phyloP scores from a whole-genome alignment of 352 stramenopile genomes.

The Thalassiosira mediterranea region DNA sequence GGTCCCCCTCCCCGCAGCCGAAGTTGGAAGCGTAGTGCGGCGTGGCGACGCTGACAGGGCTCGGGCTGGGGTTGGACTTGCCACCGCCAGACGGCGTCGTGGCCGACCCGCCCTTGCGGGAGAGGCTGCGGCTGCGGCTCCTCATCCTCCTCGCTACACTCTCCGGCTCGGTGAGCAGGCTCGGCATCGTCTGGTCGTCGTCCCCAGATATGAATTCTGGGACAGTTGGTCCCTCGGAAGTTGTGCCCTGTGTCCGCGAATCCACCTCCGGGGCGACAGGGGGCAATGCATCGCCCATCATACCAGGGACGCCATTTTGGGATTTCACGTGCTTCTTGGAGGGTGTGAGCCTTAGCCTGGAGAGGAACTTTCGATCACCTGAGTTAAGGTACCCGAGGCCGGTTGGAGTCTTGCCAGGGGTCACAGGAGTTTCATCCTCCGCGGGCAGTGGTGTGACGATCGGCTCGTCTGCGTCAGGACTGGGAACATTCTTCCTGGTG shows the following conservation, averaged over 20 bases:
- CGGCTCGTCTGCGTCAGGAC: neutral
- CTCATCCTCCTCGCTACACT: neutral
- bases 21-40: neutral
- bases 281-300: neutral
- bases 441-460: neutral
- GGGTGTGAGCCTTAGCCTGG: neutral
- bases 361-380: constrained; percentile 3
- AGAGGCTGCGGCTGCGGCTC: neutral
- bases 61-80: neutral
- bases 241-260: neutral
- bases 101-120: neutral
- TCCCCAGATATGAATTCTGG: constrained; percentile 30
- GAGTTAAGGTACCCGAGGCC: neutral
- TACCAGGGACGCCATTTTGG: neutral
- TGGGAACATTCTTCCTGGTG: neutral
- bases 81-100: neutral
- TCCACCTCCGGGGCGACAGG: neutral
- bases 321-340: neutral
- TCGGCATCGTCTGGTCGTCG: constrained; percentile 39
- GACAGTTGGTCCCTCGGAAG: neutral
- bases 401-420: neutral
- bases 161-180: constrained; percentile 45
- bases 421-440: neutral
- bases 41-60: neutral
- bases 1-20: neutral